Evolutionary conservation across 1,139 yeast genomes (phyloP), one percentile per base, ranked within the genome.

Genomic region (Yamadazyma atmosphaerica): DNA sequence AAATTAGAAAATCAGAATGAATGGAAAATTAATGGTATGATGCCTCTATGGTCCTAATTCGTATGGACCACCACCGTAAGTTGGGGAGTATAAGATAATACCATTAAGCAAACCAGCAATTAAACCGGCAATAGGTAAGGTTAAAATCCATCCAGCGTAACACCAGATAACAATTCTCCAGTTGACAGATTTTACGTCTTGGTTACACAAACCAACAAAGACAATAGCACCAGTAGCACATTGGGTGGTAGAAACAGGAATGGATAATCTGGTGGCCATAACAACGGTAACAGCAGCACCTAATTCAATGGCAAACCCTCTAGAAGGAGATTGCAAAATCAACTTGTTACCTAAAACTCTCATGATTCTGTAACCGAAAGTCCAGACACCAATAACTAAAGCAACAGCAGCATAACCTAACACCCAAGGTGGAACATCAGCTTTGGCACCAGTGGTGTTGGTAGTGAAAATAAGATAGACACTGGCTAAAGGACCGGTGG

Each of bases 201-300:
- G 69, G 68, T 84, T 84, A 65, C 88, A 82, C 43, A 83, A 68
- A 43, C 90, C 94, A 49, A 84, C 86, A 51, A 79, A 79, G 7
- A 84, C 86, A 34, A 86, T 81, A 34, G 88, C 87, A 47, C 94
- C 92, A 39, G 81, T 84, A n/a, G 88, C 86, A 55, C 82, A 75
- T 61, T 84, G 90, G 7, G 92, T 84, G 26, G 92, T 84, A 11
- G 89, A 82, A 33, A 83, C 78, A 30, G 92, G 92, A 46, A 84
- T 78, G 3, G 74, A 68, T 48, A 84, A 70, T 60, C 82, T 84
- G 12, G 92, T 80, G 31, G 92, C 90, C 78, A 85, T 74, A 30
- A 83, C 82, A 12, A 83, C 79, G 11, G 92, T 83, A 39, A 82
- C 65, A 34, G 92, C 92, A 41, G 90, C 88, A 45, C 90, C 92